Evolutionary conservation across 176 grass and related monocot genomes (phyloP).

Genomic region (Urochloa ruziziensis): DNA sequence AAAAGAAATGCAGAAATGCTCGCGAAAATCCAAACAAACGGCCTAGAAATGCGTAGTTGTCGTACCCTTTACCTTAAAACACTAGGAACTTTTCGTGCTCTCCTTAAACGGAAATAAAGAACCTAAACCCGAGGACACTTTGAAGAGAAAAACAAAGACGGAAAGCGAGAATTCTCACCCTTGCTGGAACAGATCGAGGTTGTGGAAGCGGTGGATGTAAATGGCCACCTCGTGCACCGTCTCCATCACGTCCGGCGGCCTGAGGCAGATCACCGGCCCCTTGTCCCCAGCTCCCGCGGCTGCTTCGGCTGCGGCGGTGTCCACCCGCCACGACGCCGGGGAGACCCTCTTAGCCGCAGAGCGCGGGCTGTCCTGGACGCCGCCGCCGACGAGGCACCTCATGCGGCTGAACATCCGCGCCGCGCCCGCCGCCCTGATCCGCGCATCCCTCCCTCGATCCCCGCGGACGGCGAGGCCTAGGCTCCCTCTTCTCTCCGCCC

Average conservation of each 20-base stretch:
- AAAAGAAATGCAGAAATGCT: background rate
- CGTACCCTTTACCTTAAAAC: slow-evolving; percentile 2
- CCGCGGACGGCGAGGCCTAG: background rate
- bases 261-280: slow-evolving; percentile 24
- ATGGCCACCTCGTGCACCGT: slow-evolving; percentile 92
- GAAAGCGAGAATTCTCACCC: slow-evolving; percentile 49
- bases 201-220: slow-evolving; percentile 97
- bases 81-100: slow-evolving; percentile 23
- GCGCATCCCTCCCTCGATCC: slow-evolving; percentile 45
- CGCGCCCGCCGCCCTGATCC: slow-evolving; percentile 31
- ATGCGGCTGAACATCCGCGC: slow-evolving; percentile 58
- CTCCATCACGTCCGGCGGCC: slow-evolving; percentile 70
- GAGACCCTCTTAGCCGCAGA: slow-evolving; percentile 44
- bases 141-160: background rate
- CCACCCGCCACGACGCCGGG: slow-evolving; percentile 56
- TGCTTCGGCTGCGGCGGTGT: slow-evolving; percentile 19
- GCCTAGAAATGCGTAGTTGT: background rate
- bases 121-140: slow-evolving; percentile 32
- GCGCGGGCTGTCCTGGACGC: slow-evolving; percentile 63
- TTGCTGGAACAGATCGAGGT: slow-evolving; percentile 99
- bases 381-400: slow-evolving; percentile 65
- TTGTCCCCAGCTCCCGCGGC: background rate
- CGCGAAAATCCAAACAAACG: slow-evolving; percentile 5
- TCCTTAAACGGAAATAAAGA: background rate
- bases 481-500: background rate